phyloP scores from a whole-genome alignment of 2,329 filamentous ascomycete species.

The Xylaria sp. region DNA sequence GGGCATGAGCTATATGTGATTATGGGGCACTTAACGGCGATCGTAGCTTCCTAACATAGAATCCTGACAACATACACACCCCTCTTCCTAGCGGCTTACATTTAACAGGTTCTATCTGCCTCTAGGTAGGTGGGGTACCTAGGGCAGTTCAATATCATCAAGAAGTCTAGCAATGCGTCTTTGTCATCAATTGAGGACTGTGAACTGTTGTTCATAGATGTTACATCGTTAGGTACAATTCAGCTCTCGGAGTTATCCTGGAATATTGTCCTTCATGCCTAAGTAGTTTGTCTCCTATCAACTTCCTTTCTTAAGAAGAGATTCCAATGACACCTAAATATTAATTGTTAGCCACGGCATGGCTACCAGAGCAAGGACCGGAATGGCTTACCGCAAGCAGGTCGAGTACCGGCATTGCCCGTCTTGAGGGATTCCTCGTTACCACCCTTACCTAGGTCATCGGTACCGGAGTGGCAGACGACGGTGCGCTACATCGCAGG shows the following conservation, averaged over 20 bases:
- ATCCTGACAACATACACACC: too few relatives aligned
- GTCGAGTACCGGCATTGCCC: slow-evolving; percentile 89
- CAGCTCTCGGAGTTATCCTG: slow-evolving; percentile 1
- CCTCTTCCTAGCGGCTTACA: too few relatives aligned
- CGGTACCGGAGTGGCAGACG: slow-evolving; percentile 91
- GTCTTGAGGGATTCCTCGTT: slow-evolving; percentile 98
- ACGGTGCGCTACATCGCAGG: slow-evolving; percentile 72
- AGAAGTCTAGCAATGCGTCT: neutral
- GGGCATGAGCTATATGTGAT: too few relatives aligned
- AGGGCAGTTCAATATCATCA: neutral
- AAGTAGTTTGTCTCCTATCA: neutral
- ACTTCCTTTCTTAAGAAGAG: slow-evolving; percentile 60
- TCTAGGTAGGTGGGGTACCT: too few relatives aligned
- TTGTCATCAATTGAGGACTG: neutral
- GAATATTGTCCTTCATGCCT: slow-evolving; percentile 5
- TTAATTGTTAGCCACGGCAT: slow-evolving; percentile 3
- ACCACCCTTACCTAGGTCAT: slow-evolving; percentile 91
- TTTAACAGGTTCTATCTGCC: too few relatives aligned
- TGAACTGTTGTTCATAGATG: neutral
- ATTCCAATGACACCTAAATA: slow-evolving; percentile 81
- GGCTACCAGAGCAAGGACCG: neutral
- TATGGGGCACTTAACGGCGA: too few relatives aligned
- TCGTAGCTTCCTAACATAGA: too few relatives aligned
- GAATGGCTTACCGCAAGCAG: slow-evolving; percentile 79
- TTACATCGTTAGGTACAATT: neutral